Evolutionary conservation across 129 eudicot species (phyloP).

Genomic region (Centaurea solstitialis): DNA sequence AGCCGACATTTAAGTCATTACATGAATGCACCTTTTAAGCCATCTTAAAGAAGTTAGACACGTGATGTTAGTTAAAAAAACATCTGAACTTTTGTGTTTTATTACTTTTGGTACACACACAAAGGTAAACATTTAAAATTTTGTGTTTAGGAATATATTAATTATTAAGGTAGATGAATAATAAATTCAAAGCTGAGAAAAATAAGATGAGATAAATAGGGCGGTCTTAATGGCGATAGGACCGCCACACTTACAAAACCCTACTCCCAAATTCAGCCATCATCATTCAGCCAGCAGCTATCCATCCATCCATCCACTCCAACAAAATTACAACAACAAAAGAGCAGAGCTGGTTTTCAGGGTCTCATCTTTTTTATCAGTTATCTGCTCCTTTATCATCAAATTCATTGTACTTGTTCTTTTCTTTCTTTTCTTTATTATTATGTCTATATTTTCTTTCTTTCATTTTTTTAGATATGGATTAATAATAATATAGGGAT

Average conservation of each 20-base stretch:
- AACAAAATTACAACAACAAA: too few species aligned
- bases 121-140: too few species aligned
- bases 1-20: too few species aligned
- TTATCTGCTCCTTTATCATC: slow-evolving; percentile 14
- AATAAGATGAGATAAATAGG: slow-evolving; percentile 16
- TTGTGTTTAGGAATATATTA: too few species aligned
- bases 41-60: too few species aligned
- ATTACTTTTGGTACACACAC: too few species aligned
- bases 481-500: neutral
- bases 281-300: slow-evolving; percentile 3
- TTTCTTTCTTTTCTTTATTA: neutral
- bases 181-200: neutral
- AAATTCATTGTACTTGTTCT: neutral
- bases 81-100: too few species aligned
- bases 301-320: too few species aligned
- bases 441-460: neutral
- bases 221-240: slow-evolving; percentile 19
- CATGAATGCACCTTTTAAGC: too few species aligned
- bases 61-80: too few species aligned
- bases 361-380: slow-evolving; percentile 15
- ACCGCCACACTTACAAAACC: slow-evolving; percentile 17
- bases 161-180: too few species aligned
- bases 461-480: neutral
- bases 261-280: neutral
- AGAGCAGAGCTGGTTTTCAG: slow-evolving; percentile 18